phyloP scores from a whole-genome alignment of 495 filamentous ascomycete species.

The Neohortaea acidophila region DNA sequence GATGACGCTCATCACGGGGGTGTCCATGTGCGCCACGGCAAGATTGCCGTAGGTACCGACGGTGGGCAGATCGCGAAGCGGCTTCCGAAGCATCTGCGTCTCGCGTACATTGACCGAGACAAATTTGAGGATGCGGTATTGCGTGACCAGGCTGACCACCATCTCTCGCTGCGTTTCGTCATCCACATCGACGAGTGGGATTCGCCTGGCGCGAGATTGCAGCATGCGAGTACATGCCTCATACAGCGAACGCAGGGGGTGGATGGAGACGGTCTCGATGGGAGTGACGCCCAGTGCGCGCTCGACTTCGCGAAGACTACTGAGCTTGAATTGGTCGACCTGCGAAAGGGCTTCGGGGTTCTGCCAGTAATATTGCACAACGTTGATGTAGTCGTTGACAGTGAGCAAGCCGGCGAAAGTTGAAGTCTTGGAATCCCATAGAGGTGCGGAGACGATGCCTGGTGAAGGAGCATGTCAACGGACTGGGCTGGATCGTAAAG shows the following conservation, averaged over 20 bases:
- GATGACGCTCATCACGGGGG: constrained; percentile 88
- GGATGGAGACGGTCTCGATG: constrained; percentile 88
- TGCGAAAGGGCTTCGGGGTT: constrained; percentile 77
- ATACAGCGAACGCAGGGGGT: constrained; percentile 77
- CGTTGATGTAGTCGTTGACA: constrained; percentile 94
- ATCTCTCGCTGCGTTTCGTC: constrained; percentile 86
- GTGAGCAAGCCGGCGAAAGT: constrained; percentile 90
- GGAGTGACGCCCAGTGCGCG: constrained; percentile 79
- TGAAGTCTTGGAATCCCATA: constrained; percentile 92
- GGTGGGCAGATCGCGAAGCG: constrained; percentile 58
- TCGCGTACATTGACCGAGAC: constrained; percentile 92
- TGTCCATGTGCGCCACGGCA: constrained; percentile 76
- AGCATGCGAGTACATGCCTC: constrained; percentile 93
- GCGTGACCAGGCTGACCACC: constrained; percentile 91
- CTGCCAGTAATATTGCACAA: constrained; percentile 99
- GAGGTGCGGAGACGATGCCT: constrained; percentile 95
- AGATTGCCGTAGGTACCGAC: constrained; percentile 74
- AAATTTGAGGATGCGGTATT: constrained; percentile 97
- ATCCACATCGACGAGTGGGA: constrained; percentile 85
- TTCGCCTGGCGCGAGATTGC: constrained; percentile 77
- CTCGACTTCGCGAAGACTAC: constrained; percentile 89
- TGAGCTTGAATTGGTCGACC: constrained; percentile 87
- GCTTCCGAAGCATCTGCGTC: constrained; percentile 77
- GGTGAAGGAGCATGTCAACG: constrained; percentile 8
- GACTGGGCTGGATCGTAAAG: neutral